These are phyloP conservation scores for Actinomortierella ambigua DNA, from an alignment of 371 early-diverging fungal genomes.

Conservation along the genomic window DNA sequence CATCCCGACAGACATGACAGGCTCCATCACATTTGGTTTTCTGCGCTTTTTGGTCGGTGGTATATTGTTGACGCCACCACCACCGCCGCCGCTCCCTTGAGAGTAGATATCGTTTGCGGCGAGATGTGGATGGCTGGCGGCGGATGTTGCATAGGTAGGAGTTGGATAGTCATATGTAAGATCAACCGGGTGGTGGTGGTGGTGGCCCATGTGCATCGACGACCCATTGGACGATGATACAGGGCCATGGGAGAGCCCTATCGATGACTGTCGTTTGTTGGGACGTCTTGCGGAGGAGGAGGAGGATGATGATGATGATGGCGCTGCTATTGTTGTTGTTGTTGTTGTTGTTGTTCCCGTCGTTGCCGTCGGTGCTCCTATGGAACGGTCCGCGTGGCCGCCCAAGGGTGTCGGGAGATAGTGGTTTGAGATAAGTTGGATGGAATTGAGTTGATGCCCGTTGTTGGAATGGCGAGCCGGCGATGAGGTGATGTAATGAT, in stretches of 20 bases:
- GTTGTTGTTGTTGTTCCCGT: slow-evolving; percentile 7
- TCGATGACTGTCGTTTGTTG: slow-evolving; percentile 34
- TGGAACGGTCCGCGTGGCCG: too few relatives aligned
- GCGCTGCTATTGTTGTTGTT: slow-evolving; percentile 9
- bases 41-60: too few relatives aligned
- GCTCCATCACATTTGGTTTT: too few relatives aligned
- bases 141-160: slow-evolving; percentile 11
- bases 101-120: not conserved
- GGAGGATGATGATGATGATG: slow-evolving; percentile 13
- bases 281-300: slow-evolving; percentile 21
- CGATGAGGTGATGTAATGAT: not conserved
- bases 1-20: too few relatives aligned
- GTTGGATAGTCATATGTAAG: slow-evolving; percentile 7
- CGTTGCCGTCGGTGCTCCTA: not conserved
- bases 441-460: slow-evolving; percentile 5
- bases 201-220: slow-evolving; percentile 3
- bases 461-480: slow-evolving; percentile 7
- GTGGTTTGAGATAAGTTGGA: slow-evolving; percentile 14
- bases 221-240: slow-evolving; percentile 9
- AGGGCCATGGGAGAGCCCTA: not conserved
- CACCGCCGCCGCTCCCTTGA: not conserved
- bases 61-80: not conserved
- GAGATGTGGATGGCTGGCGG: slow-evolving; percentile 4
- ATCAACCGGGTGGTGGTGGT: not conserved
- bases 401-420: not conserved